Percentiles rank a stretch among this genome's conserved stretches.
These are phyloP conservation scores for Colletotrichum sp. DNA, from an alignment of 2,329 filamentous ascomycete genomes.

Conservation along the genomic window DNA sequence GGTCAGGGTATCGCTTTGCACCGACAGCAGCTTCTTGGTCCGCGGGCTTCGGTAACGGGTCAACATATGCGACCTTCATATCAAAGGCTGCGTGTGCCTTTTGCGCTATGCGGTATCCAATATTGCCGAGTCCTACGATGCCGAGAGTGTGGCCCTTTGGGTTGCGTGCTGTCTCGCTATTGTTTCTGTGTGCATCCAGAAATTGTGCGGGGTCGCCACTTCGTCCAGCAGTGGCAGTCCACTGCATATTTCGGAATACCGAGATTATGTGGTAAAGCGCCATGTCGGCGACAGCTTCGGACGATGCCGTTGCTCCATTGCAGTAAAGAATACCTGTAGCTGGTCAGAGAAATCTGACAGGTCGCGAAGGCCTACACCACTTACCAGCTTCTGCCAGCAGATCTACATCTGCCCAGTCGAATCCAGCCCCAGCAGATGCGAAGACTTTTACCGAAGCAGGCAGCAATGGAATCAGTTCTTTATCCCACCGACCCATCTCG, in stretches of 20 bases:
- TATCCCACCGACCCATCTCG: slow-evolving; percentile 69
- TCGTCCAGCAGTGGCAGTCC: slow-evolving; percentile 57
- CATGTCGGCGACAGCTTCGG: slow-evolving; percentile 66
- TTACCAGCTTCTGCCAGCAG: slow-evolving; percentile 23
- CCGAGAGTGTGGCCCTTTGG: slow-evolving; percentile 59
- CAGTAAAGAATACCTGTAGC: slow-evolving; percentile 59
- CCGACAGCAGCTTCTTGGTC: slow-evolving; percentile 49
- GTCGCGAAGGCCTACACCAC: not conserved
- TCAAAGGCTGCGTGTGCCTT: slow-evolving; percentile 59
- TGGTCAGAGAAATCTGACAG: not conserved
- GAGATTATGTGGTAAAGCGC: slow-evolving; percentile 64
- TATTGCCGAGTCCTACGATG: slow-evolving; percentile 64
- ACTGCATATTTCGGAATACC: slow-evolving; percentile 62
- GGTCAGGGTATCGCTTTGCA: slow-evolving; percentile 41
- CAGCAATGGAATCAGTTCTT: slow-evolving; percentile 59
- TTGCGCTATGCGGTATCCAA: slow-evolving; percentile 56
- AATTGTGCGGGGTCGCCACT: slow-evolving; percentile 42
- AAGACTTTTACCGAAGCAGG: slow-evolving; percentile 60
- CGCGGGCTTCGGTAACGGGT: slow-evolving; percentile 43
- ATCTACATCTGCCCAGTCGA: slow-evolving; percentile 65
- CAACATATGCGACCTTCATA: slow-evolving; percentile 62
- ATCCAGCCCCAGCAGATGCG: slow-evolving; percentile 65
- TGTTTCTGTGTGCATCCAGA: slow-evolving; percentile 57
- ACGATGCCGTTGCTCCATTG: slow-evolving; percentile 64
- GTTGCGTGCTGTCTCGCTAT: slow-evolving; percentile 59